Conservation (phyloP, 345 rosid genomes). For the Citrus mangshanensis region DNA sequence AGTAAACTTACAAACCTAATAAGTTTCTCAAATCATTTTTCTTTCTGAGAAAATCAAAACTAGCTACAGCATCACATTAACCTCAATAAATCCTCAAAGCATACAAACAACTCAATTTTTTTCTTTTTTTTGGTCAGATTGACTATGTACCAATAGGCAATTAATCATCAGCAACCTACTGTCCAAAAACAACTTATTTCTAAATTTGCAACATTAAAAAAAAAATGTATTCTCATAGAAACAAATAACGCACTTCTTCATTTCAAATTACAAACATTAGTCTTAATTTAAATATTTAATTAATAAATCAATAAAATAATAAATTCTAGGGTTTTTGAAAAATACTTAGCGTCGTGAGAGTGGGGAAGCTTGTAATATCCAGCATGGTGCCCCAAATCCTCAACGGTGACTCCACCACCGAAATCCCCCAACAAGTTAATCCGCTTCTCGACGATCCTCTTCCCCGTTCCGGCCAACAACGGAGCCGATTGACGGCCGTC, state of each 20-base stretch:
- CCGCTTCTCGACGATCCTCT: constrained; percentile 60
- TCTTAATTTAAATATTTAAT: neutral
- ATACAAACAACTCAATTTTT: neutral
- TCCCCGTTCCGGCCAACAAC: constrained; percentile 4
- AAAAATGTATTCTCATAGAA: no score
- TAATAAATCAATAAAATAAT: neutral
- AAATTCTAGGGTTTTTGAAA: neutral
- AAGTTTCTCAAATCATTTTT: no score
- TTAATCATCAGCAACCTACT: neutral
- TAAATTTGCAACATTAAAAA: neutral
- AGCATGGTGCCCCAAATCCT: constrained; percentile 91
- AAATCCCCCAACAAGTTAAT: constrained; percentile 31
- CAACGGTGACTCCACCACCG: constrained; percentile 36
- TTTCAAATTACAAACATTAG: neutral
- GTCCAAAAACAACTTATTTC: neutral
- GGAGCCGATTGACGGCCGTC: constrained; percentile 17
- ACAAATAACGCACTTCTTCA: neutral
- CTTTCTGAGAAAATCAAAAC: no score
- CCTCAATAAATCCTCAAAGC: neutral
- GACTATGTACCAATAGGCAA: neutral
- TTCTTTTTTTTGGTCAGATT: neutral
- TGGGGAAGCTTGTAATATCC: constrained; percentile 82
- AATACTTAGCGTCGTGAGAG: constrained; percentile 75
- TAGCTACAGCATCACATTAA: no score
- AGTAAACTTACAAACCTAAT: no score